Evolutionary conservation across 2,329 filamentous ascomycete genomes (phyloP), one percentile per base, ranked within the genome.

Genomic region (Pseudogymnoascus sp.): DNA sequence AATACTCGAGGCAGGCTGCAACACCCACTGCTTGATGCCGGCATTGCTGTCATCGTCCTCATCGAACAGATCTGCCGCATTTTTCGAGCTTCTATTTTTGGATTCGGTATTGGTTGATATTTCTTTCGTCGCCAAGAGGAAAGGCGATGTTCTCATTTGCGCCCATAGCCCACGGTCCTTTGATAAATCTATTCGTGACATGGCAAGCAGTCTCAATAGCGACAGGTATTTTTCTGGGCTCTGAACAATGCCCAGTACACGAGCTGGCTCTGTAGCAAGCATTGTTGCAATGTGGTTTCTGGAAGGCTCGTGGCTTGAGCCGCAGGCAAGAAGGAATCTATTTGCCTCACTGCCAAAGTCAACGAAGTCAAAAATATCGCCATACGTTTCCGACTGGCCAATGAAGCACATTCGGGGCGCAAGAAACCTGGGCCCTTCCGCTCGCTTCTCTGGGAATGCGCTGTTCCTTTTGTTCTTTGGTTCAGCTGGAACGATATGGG

Each of bases 361-460:
- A 12, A 97, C 92, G 74, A 97, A 99, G 72, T 97, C 92, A 67
- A 99, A 96, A 33, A 99, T 95, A 33, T 96, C 89, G 9, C 85
- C 88, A 69, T 95, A 99, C 6, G 79, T 80, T 1, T 76, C 73
- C 5, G 82, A 85, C 29, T 67, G 87, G 7, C 94, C 94, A 1
- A 99, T 80, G 72, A 96, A 99, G 65, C 88, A 92, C 40, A 86
- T 80, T 52, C 81, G 82, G 4, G 94, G 93, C 13, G 83, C 80
- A 48, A 92, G 80, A 67, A 85, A 81, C 67, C 79, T 76, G 52
- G 83, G 68, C 55, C 70, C 69, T 45, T 69, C 71, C 61, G 71
- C 59, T 40, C 75, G 65, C 63, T 80, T 83, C 63, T 80, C 80
- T 45, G 71, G 71, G 21, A 67, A 64, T 58, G 63, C 48, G 59